Evolutionary conservation across 1,139 yeast genomes (phyloP).

Genomic region (Lodderomyces margitis): DNA sequence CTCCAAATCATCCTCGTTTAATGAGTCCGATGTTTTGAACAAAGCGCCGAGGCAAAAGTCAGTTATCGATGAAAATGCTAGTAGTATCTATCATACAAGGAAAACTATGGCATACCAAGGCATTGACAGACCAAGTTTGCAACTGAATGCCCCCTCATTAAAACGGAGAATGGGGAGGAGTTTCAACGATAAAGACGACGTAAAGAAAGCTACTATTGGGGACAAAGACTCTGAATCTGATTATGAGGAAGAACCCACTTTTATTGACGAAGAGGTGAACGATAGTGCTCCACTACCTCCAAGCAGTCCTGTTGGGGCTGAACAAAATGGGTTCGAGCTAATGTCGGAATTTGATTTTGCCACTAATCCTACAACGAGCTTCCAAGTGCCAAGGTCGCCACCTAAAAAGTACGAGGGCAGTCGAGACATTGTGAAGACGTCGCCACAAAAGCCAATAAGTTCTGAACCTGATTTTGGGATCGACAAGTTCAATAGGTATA

Average conservation of each 20-base stretch:
- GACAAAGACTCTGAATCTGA: constrained; percentile 6
- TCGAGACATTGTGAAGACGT: constrained; percentile 4
- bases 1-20: constrained; percentile 23
- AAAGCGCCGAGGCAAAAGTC: constrained; percentile 37
- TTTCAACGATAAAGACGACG: constrained; percentile 45
- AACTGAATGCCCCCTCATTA: constrained; percentile 29
- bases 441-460: constrained; percentile 20
- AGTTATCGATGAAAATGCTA: constrained; percentile 40
- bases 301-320: constrained; percentile 26
- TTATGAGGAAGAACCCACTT: constrained; percentile 15
- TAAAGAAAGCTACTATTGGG: constrained; percentile 33
- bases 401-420: constrained; percentile 9
- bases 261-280: constrained; percentile 20
- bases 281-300: constrained; percentile 22
- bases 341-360: constrained; percentile 29
- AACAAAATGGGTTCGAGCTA: constrained; percentile 15
- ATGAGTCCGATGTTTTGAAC: constrained; percentile 27
- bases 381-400: constrained; percentile 30
- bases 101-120: constrained; percentile 10
- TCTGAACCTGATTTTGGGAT: constrained; percentile 50
- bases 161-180: constrained; percentile 48
- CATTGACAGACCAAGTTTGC: constrained; percentile 7
- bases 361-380: constrained; percentile 20
- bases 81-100: constrained; percentile 37
- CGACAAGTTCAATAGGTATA: constrained; percentile 43